These are phyloP conservation scores for Cladorrhinum samala DNA, from an alignment of 495 filamentous ascomycete species.

Conservation along the genomic window DNA sequence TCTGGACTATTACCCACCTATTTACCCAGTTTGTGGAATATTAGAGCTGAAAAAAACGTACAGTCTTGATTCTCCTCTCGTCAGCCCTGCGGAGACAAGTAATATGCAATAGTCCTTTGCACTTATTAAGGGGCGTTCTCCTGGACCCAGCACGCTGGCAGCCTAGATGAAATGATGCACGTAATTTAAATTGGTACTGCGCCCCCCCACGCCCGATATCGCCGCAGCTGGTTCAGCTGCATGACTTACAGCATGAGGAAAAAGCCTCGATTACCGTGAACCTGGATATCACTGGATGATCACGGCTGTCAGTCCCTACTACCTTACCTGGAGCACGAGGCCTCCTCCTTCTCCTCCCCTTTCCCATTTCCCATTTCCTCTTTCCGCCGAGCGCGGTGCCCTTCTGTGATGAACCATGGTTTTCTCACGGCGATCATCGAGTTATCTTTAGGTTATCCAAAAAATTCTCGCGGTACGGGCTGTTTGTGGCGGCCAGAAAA, in stretches of 20 bases:
- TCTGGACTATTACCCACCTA: too few relatives aligned
- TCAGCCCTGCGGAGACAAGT: not conserved
- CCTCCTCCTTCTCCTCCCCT: not conserved
- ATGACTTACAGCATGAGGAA: too few relatives aligned
- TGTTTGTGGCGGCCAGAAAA: not conserved
- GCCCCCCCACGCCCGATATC: not conserved
- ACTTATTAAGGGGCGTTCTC: not conserved
- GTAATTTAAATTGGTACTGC: not conserved
- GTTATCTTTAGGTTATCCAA: not conserved
- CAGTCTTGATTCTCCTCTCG: too few relatives aligned
- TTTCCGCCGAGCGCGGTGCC: too few relatives aligned
- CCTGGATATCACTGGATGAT: not conserved
- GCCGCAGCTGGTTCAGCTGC: not conserved
- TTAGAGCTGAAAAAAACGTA: too few relatives aligned
- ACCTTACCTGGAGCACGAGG: not conserved
- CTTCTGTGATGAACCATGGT: not conserved
- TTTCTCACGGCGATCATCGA: not conserved
- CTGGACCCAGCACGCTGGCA: not conserved
- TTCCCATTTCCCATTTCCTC: not conserved
- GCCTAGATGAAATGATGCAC: not conserved
- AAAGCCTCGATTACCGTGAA: not conserved
- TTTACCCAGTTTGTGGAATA: too few relatives aligned
- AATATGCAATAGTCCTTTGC: not conserved
- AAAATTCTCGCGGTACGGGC: not conserved
- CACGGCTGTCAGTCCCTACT: not conserved